Conservation (phyloP, 106 monocot species). For the Allium fistulosum region DNA sequence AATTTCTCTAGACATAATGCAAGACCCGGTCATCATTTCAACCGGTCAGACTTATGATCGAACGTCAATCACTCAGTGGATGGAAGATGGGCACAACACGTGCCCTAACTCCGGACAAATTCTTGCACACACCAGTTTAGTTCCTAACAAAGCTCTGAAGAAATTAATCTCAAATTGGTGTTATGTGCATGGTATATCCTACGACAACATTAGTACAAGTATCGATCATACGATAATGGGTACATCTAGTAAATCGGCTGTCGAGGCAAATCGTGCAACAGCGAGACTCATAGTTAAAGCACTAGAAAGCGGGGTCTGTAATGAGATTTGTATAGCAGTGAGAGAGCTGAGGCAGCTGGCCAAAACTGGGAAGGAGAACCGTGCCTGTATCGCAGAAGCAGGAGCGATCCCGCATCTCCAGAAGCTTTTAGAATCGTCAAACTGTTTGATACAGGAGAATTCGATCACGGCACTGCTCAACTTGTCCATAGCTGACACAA, state of each 20-base stretch:
- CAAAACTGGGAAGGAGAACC: slow-evolving; percentile 44
- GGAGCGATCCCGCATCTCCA: slow-evolving; percentile 49
- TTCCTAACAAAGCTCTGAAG: slow-evolving; percentile 42
- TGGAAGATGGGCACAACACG: slow-evolving; percentile 48
- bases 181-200: slow-evolving; percentile 13
- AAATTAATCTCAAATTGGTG: slow-evolving; percentile 55
- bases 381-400: slow-evolving; percentile 37
- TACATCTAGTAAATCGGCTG: slow-evolving; percentile 16
- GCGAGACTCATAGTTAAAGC: slow-evolving; percentile 23
- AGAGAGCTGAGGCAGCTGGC: slow-evolving; percentile 42
- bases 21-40: slow-evolving; percentile 50
- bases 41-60: slow-evolving; percentile 73
- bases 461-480: slow-evolving; percentile 55
- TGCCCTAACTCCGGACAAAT: slow-evolving; percentile 54
- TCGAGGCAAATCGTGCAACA: slow-evolving; percentile 34
- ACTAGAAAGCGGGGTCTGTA: slow-evolving; percentile 18
- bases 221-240: slow-evolving; percentile 1
- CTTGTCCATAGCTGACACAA: slow-evolving; percentile 41
- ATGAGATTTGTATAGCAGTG: slow-evolving; percentile 21
- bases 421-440: slow-evolving; percentile 18
- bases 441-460: slow-evolving; percentile 33
- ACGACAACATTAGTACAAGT: slow-evolving; percentile 13
- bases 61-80: slow-evolving; percentile 44
- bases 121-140: slow-evolving; percentile 26
- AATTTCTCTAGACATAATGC: slow-evolving; percentile 53